phyloP scores from a whole-genome alignment of 140 eudicot genomes.

The Stevia rebaudiana region DNA sequence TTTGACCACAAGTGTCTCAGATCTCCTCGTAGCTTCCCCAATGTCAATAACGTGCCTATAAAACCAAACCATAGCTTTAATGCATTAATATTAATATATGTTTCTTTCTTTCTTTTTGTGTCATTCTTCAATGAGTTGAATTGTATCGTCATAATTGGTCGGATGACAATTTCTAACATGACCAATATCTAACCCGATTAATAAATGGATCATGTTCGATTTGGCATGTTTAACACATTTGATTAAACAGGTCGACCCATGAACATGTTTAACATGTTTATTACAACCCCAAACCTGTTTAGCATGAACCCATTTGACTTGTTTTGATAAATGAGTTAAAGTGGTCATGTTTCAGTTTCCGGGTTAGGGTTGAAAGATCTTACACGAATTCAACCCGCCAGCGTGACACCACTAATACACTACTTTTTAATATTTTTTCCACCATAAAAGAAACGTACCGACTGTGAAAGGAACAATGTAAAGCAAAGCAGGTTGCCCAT shows the following conservation, averaged over 20 bases:
- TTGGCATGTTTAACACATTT: not conserved
- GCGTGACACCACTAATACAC: not conserved
- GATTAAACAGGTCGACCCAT: not conserved
- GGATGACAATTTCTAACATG: too few species aligned
- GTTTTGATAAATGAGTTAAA: too few species aligned
- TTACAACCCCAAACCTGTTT: not conserved
- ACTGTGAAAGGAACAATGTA: conserved; percentile 92
- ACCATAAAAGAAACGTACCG: conserved; percentile 36
- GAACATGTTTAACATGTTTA: not conserved
- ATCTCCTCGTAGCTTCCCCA: conserved; percentile 58
- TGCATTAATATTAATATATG: too few species aligned
- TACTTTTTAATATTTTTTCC: too few species aligned
- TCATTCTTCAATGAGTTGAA: too few species aligned
- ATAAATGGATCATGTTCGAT: too few species aligned
- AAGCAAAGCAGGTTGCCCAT: conserved; percentile 96
- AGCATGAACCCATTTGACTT: too few species aligned
- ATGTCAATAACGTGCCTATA: conserved; percentile 49
- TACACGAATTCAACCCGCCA: not conserved
- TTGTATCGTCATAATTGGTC: too few species aligned
- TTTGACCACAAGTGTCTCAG: conserved; percentile 54
- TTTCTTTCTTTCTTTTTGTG: too few species aligned
- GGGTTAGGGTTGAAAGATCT: not conserved
- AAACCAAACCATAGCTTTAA: not conserved
- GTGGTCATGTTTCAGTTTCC: too few species aligned
- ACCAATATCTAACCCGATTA: too few species aligned